phyloP scores from a whole-genome alignment of 2,329 filamentous ascomycete species.

The Penicillium hordei region DNA sequence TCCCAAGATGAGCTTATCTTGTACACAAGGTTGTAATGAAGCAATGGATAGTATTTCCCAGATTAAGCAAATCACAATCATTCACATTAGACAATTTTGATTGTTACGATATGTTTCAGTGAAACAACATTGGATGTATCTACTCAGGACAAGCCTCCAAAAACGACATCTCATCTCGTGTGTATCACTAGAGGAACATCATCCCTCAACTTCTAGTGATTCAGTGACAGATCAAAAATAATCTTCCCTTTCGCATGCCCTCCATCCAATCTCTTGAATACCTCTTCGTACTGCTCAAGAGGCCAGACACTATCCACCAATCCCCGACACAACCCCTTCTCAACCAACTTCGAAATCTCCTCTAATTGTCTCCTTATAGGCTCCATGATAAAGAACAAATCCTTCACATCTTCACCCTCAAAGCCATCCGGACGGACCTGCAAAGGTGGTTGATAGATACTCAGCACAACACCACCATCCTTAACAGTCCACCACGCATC shows the following conservation, averaged over 20 bases:
- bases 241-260: conserved; percentile 48
- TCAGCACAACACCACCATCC: conserved; percentile 39
- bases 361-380: conserved; percentile 38
- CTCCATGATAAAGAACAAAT: conserved; percentile 47
- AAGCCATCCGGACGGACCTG: conserved; percentile 30
- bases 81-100: neutral
- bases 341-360: conserved; percentile 42
- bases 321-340: conserved; percentile 37
- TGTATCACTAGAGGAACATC: neutral
- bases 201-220: neutral
- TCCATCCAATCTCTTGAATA: conserved; percentile 41
- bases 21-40: neutral
- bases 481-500: conserved; percentile 47
- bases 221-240: conserved; percentile 33
- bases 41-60: neutral
- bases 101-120: neutral
- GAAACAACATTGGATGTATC: neutral
- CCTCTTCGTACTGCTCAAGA: conserved; percentile 42
- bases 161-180: neutral
- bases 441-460: conserved; percentile 42
- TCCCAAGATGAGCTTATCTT: neutral
- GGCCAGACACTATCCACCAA: conserved; percentile 46
- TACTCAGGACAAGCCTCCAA: neutral
- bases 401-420: conserved; percentile 29
- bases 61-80: neutral